Evolutionary conservation across 2,329 filamentous ascomycete species (phyloP), one percentile per base, ranked within the genome.

Genomic region (Onygena corvina): DNA sequence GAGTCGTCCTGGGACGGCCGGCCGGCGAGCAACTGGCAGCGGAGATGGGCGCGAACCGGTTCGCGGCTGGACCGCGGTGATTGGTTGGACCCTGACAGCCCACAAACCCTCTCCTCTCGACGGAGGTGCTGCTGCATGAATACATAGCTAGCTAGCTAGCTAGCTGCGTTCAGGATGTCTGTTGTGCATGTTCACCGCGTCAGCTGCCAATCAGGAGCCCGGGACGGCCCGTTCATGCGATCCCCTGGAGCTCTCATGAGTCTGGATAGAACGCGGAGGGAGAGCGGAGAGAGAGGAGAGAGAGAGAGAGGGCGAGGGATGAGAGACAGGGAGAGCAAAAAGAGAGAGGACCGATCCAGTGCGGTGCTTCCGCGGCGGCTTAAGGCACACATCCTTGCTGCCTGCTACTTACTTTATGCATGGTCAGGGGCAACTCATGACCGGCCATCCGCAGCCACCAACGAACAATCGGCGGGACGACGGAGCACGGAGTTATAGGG

Each of bases 1-100:
- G 16, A 12, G 36, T 23, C 18, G 36, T 23, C 27, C 27, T 23
- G 35, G 23, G 35, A 38, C 35, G 6, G 16, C n/a, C 18, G 36
- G 18, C 21, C 25, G 18, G 36, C 20, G n/a, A n/a, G n/a, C n/a
- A n/a, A n/a, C n/a, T n/a, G n/a, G n/a, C n/a, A n/a, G n/a, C n/a
- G n/a, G n/a, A n/a, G n/a, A n/a, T n/a, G n/a, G n/a, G n/a, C n/a
- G n/a, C n/a, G n/a, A n/a, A n/a, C n/a, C n/a, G n/a, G n/a, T n/a
- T n/a, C n/a, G n/a, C n/a, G n/a, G n/a, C n/a, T n/a, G n/a, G n/a
- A n/a, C n/a, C n/a, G 36, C 23, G 25, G 23, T 46, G 42, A 46
- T 46, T 46, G 42, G 42, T 25, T 46, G 42, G 42, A 31, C 42
- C 42, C 42, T 46, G 12, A 46, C 42, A 46, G 42, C 29, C 42